These are phyloP conservation scores for Gracilaria domingensis DNA, from an alignment of 23 red algal genomes.

Conservation along the genomic window DNA sequence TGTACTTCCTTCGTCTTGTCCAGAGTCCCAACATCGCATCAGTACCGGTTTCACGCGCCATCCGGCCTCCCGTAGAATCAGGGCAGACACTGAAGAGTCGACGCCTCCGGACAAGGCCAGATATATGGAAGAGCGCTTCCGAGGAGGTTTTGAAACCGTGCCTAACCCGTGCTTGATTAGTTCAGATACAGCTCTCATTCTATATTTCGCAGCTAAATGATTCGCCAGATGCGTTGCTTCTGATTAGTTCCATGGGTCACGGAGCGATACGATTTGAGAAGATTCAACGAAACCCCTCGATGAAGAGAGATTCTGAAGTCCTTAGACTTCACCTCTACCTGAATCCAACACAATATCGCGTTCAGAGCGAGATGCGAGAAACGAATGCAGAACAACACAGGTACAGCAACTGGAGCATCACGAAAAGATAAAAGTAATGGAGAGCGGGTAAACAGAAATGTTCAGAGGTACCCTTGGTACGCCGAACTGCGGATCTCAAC, in stretches of 20 bases:
- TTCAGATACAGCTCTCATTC: slow-evolving; percentile 24
- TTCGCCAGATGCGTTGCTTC: not conserved
- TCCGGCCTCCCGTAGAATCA: slow-evolving; percentile 64
- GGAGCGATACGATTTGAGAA: not conserved
- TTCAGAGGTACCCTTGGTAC: no score
- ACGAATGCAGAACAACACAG: no score
- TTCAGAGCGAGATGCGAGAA: no score
- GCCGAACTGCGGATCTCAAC: no score
- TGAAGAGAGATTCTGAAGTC: no score
- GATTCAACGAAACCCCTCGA: no score
- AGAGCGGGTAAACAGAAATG: no score
- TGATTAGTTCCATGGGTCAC: no score
- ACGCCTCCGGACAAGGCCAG: slow-evolving; percentile 89
- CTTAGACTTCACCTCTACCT: no score
- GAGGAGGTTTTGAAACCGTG: slow-evolving; percentile 7
- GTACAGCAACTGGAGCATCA: no score
- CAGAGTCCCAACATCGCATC: slow-evolving; percentile 77
- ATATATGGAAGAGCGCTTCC: slow-evolving; percentile 35
- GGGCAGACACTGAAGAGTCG: slow-evolving; percentile 79
- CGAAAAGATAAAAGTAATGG: no score
- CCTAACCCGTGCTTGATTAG: not conserved
- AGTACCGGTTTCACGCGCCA: slow-evolving; percentile 71
- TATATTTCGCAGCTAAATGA: not conserved
- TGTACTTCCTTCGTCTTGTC: slow-evolving; percentile 49
- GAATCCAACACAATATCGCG: no score